Conservation (phyloP, 2,329 filamentous ascomycete genomes). For the Colletotrichum theobromicola region DNA sequence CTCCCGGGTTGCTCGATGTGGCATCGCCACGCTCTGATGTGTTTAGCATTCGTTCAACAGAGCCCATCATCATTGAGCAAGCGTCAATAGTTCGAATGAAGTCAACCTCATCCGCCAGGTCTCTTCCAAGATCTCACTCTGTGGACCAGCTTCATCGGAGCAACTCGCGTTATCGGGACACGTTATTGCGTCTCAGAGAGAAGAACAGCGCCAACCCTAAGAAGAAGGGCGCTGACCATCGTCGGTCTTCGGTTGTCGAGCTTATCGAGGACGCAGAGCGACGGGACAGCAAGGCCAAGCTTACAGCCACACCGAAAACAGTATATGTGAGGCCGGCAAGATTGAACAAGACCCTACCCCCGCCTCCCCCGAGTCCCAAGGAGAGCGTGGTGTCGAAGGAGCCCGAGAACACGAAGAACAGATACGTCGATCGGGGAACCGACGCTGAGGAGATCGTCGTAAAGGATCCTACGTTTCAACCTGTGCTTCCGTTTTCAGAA, state of each 20-base stretch:
- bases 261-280: constrained; percentile 26
- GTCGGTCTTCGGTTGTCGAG: constrained; percentile 32
- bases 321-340: constrained; percentile 34
- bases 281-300: constrained; percentile 26
- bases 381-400: constrained; percentile 4
- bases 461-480: constrained; percentile 34
- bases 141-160: constrained; percentile 38
- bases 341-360: constrained; percentile 33
- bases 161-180: constrained; percentile 36
- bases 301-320: constrained; percentile 33
- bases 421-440: background rate
- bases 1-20: constrained; percentile 23
- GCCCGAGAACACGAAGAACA: constrained; percentile 27
- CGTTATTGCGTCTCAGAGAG: background rate
- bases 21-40: constrained; percentile 37
- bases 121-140: constrained; percentile 39
- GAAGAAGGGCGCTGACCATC: constrained; percentile 13
- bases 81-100: constrained; percentile 43
- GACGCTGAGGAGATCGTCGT: constrained; percentile 35
- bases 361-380: constrained; percentile 21
- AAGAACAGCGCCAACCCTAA: background rate
- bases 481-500: constrained; percentile 58
- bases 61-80: constrained; percentile 44
- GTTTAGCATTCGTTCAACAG: constrained; percentile 37
- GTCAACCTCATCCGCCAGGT: constrained; percentile 26